phyloP scores from a whole-genome alignment of 176 grass and related monocot genomes.

The bread wheat (Triticum aestivum) region IWGSC_CS_RefSeq_v2.1 NC_057797.1:732404510-732405009 shows the following conservation, averaged over 20 bases:
- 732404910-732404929: background rate
- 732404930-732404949: background rate
- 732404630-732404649: conserved; percentile 20
- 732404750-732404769: background rate
- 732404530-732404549: conserved; percentile 78
- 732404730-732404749: conserved; percentile 11
- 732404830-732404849: background rate
- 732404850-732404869: background rate
- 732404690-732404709: background rate
- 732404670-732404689: background rate
- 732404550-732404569: conserved; percentile 59
- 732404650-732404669: background rate
- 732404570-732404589: background rate
- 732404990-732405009: no score
- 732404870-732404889: background rate
- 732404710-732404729: conserved; percentile 19
- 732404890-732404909: background rate
- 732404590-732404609: background rate
- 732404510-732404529: conserved; percentile 75
- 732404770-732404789: background rate
- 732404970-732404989: background rate
- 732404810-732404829: conserved; percentile 5
- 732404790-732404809: conserved; percentile 13
- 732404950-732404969: background rate
- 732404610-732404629: background rate